Conservation (phyloP, 1,139 yeast species). For the Meyerozyma guilliermondii region DNA sequence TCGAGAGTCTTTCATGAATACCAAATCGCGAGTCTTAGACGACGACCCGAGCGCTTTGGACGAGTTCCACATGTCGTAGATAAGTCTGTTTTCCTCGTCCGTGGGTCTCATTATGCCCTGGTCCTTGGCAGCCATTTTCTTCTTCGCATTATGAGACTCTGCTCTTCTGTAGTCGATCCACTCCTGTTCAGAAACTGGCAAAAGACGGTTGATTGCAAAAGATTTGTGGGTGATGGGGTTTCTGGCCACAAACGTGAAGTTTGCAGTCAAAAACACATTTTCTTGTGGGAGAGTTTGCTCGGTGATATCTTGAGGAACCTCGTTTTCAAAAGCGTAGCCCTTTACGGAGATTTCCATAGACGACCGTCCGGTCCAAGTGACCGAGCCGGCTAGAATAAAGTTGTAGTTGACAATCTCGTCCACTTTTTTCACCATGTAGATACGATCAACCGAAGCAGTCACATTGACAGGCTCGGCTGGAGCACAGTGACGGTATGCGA, state of each 20-base stretch:
- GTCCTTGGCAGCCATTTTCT: slow-evolving; percentile 69
- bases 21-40: slow-evolving; percentile 40
- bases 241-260: slow-evolving; percentile 92
- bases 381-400: slow-evolving; percentile 79
- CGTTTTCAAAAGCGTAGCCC: slow-evolving; percentile 69
- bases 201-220: slow-evolving; percentile 74
- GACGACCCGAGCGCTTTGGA: slow-evolving; percentile 38
- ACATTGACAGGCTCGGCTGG: slow-evolving; percentile 93
- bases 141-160: slow-evolving; percentile 81
- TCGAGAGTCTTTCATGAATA: slow-evolving; percentile 67
- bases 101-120: slow-evolving; percentile 67
- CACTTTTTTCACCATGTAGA: slow-evolving; percentile 79
- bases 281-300: slow-evolving; percentile 45
- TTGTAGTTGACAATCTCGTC: slow-evolving; percentile 74
- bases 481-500: slow-evolving; percentile 79
- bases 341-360: slow-evolving; percentile 93
- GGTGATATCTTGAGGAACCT: slow-evolving; percentile 36
- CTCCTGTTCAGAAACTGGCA: slow-evolving; percentile 69
- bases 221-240: slow-evolving; percentile 86
- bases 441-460: slow-evolving; percentile 90
- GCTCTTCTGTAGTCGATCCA: slow-evolving; percentile 85
- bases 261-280: slow-evolving; percentile 70
- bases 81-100: slow-evolving; percentile 62
- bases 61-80: slow-evolving; percentile 73
- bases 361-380: slow-evolving; percentile 90